Base-by-base conservation (phyloP, 2,329 filamentous ascomycete genomes). In the Incumbomyces delicatus region DNA sequence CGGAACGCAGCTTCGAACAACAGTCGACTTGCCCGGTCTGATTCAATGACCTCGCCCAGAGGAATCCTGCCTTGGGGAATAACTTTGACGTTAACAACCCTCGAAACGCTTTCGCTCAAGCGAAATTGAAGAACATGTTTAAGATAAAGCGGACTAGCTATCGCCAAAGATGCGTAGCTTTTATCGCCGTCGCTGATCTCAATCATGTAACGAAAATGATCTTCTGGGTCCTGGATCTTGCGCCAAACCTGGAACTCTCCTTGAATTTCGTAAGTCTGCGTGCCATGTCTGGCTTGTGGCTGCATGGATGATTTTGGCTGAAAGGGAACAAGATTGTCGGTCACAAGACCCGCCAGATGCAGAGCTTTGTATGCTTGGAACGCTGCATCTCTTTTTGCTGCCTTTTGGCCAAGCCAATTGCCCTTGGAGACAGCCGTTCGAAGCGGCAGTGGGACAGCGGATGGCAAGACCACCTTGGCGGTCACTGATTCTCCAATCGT, bases 381-480 rank as follows among this genome's bases (percentile, higher is more conserved):
- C 0, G 87, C 84, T 1, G 83, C 87, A 62, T 95, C 90, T 58
- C 84, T 87, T 54, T 72, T 80, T 0, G 88, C 87, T 54, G 78
- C 80, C 48, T 72, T 76, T 57, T 92, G 82, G 0, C 80, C 85
- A 10, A 55, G 63, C 88, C 88, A 95, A n/a, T 61, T 52, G 31
- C 60, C 52, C 22, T 62, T 61, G 43, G 82, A 77, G 17, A 65
- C 57, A 10, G 75, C 70, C 33, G 63, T 66, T 13, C 84, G 77
- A 8, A 87, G 63, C 11, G 72, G 62, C 3, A 73, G 66, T n/a
- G 85, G 75, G 1, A 96, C 68, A 3, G 77, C 82, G 3, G 75
- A 71, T 0, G 90, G 90, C 2, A 96, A 69, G 1, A 77, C 69
- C 0, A 94, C 84, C 1, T 70, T 78, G 2, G 83, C 83, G 42